Base-by-base conservation (phyloP, 2,329 filamentous ascomycete genomes). In the Ceratocystis huliohia region DNA sequence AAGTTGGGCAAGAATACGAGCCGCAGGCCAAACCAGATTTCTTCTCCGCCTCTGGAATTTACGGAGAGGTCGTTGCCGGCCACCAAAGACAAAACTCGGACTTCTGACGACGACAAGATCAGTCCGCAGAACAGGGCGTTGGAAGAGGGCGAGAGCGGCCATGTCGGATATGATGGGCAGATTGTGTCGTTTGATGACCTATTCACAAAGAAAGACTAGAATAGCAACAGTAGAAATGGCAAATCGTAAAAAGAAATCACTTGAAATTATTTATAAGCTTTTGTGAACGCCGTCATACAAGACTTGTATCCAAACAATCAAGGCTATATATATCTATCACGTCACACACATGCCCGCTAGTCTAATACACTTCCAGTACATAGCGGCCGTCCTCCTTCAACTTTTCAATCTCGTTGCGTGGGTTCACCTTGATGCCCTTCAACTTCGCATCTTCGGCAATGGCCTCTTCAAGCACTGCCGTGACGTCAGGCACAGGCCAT, bases 401-500 rank as follows among this genome's bases (percentile, higher is more conserved):
- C 78, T 88, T 88, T 81, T 99, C 95, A 79, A 99, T 97, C 82
- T 95, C 91, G 82, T 92, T 92, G 72, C 82, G 81, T 2, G 88
- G 79, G 74, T 96, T 91, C 50, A 95, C 82, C 85, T 93, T 96
- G 80, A 88, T 90, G 66, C 85, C 84, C 69, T 76, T 80, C 62
- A 76, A 77, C 81, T 84, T 86, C 61, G 87, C 89, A 73, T 96
- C 88, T 41, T 80, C 79, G 61, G 85, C 85, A 71, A 97, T 91
- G 25, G 93, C 93, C 81, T 99, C 94, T 82, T 96, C 87, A 67
- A 99, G 79, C 69, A 99, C 94, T 70, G 87, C 87, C 0, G 92
- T 96, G 65, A 99, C 93, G 78, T 99, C 94, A 5, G 94, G 94
- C 66, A 99, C 94, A 13, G 94, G 94, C 94, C 94, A 99, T 0